Conservation (phyloP, 2,329 filamentous ascomycete species). For the Fusarium protoensiforme region DNA sequence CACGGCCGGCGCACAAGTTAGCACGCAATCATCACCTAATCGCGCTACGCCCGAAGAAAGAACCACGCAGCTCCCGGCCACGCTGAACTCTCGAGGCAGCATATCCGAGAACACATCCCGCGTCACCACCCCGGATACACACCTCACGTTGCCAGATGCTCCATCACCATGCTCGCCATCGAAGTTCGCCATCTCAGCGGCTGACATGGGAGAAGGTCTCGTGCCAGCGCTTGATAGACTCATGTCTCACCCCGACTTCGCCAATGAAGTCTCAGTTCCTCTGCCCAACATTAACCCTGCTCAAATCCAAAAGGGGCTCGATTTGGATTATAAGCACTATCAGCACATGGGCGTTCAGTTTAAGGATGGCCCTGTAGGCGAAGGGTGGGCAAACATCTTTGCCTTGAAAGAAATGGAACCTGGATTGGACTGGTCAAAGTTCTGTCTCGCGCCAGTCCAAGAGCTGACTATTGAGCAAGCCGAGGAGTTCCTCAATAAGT, state of each 20-base stretch:
- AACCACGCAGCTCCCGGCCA: not conserved
- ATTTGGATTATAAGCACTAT: not conserved
- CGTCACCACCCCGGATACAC: not conserved
- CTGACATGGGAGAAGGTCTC: not conserved
- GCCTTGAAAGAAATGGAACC: too few relatives aligned
- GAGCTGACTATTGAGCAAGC: not conserved
- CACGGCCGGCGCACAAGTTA: not conserved
- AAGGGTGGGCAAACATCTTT: not conserved
- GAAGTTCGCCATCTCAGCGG: not conserved
- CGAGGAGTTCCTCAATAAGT: not conserved
- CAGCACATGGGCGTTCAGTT: not conserved
- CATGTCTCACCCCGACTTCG: not conserved
- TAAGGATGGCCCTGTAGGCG: not conserved
- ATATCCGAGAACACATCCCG: not conserved
- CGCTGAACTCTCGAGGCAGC: not conserved
- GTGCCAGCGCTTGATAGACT: not conserved
- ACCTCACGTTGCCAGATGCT: not conserved
- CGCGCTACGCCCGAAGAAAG: not conserved
- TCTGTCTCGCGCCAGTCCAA: not conserved
- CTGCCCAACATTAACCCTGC: not conserved
- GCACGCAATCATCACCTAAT: too few relatives aligned
- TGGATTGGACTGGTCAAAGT: conserved; percentile 2
- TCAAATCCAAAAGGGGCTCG: not conserved
- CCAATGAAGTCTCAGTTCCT: not conserved
- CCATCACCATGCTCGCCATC: not conserved